phyloP scores from a whole-genome alignment of 164 flowering plant species.

The Magnolia changhungtana region DNA sequence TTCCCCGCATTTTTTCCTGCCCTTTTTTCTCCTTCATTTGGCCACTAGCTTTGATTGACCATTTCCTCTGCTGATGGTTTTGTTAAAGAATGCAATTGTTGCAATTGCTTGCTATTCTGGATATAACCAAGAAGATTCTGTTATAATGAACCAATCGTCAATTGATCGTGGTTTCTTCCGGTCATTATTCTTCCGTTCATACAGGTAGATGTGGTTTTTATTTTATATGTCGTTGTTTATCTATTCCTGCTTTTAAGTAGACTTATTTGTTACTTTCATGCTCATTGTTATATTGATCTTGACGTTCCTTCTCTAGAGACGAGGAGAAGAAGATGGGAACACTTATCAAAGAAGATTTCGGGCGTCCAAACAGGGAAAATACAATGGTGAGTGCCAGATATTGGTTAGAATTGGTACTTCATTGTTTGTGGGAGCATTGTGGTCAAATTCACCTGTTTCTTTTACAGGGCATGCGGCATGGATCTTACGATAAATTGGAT shows the following conservation, averaged over 20 bases:
- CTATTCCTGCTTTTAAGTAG: not conserved
- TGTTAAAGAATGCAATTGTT: conserved; percentile 80
- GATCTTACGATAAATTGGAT: conserved; percentile 95
- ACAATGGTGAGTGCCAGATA: conserved; percentile 61
- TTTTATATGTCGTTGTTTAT: not conserved
- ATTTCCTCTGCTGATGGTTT: conserved; percentile 1
- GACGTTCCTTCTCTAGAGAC: conserved; percentile 28
- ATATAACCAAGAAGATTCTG: conserved; percentile 97
- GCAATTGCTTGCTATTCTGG: conserved; percentile 97
- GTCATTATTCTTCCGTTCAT: conserved; percentile 90
- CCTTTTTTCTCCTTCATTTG: not conserved
- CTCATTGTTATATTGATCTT: not conserved
- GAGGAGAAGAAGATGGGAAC: conserved; percentile 99
- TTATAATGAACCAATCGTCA: conserved; percentile 99
- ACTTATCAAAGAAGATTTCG: conserved; percentile 96
- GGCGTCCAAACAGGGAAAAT: conserved; percentile 83
- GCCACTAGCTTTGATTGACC: not conserved
- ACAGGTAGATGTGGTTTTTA: conserved; percentile 38
- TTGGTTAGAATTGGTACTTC: not conserved
- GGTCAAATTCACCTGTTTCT: conserved; percentile 1
- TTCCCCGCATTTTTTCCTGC: not conserved
- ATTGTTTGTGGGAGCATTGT: not conserved
- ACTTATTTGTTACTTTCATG: not conserved
- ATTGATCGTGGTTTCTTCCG: conserved; percentile 96
- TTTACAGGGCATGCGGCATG: conserved; percentile 91